Evolutionary conservation across 768 basidiomycete genomes (phyloP).

Genomic region (Multifurca ochricompacta): DNA sequence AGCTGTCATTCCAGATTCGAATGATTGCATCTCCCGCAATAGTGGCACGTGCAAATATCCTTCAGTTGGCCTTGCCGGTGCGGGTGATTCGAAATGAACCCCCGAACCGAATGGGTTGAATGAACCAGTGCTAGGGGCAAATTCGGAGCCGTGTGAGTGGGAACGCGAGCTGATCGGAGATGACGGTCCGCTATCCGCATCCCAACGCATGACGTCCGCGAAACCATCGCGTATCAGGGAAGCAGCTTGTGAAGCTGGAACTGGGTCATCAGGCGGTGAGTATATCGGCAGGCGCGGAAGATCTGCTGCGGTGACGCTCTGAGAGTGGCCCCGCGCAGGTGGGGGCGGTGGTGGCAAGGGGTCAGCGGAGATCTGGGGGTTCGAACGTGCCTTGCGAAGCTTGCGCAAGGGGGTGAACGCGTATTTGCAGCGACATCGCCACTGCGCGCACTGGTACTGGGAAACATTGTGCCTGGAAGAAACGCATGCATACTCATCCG

Average conservation of each 20-base stretch:
- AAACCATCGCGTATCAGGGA: constrained; percentile 46
- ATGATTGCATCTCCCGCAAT: constrained; percentile 81
- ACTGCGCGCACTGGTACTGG: constrained; percentile 26
- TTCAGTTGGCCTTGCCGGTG: constrained; percentile 41
- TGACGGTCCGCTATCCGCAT: constrained; percentile 26
- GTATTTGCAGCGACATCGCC: constrained; percentile 14
- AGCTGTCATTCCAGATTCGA: constrained; percentile 76
- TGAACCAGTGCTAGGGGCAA: constrained; percentile 28
- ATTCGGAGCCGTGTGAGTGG: background rate
- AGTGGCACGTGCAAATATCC: constrained; percentile 34
- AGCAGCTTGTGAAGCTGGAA: constrained; percentile 22
- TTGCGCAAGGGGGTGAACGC: constrained; percentile 39
- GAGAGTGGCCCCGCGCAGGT: constrained; percentile 61
- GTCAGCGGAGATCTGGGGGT: constrained; percentile 43
- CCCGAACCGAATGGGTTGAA: constrained; percentile 56
- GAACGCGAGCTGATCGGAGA: constrained; percentile 33
- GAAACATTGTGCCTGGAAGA: constrained; percentile 43
- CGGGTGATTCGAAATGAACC: constrained; percentile 54
- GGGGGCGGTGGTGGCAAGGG: constrained; percentile 23
- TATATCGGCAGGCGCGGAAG: constrained; percentile 35
- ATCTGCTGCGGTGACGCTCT: constrained; percentile 70
- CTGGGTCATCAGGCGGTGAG: background rate
- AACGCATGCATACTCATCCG: constrained; percentile 64
- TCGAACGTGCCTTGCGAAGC: constrained; percentile 67
- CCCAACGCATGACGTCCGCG: constrained; percentile 59